Evolutionary conservation across 148 eudicot species (phyloP).

Genomic region (Cornus kousa): DNA sequence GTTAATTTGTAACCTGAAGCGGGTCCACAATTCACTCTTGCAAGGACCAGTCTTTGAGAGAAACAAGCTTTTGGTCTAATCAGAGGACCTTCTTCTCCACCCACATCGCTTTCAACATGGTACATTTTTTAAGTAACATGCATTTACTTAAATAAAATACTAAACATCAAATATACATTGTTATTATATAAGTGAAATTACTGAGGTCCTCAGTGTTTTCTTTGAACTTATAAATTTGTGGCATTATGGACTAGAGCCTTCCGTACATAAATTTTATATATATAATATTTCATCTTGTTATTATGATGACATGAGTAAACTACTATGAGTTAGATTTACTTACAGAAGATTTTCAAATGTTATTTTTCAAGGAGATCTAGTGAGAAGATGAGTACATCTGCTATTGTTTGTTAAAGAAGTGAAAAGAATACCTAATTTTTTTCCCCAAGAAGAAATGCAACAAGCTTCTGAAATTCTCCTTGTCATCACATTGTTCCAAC

Average conservation of each 20-base stretch:
- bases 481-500: background rate
- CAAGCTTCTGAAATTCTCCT: background rate
- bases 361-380: background rate
- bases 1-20: conserved; percentile 5
- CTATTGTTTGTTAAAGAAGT: background rate
- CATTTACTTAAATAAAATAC: background rate
- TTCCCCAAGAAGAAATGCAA: too few species aligned
- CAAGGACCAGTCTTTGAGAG: background rate
- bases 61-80: background rate
- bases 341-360: background rate
- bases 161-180: background rate
- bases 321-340: background rate
- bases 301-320: background rate
- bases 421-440: background rate
- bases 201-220: background rate
- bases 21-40: background rate
- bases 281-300: background rate
- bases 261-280: background rate
- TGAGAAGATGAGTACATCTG: background rate
- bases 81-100: background rate
- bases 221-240: background rate
- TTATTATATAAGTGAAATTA: background rate
- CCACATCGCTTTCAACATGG: background rate
- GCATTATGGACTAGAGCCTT: background rate
- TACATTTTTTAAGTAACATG: background rate